Base-by-base conservation (phyloP, 495 filamentous ascomycete genomes). In the Neurospora intermedia region DNA sequence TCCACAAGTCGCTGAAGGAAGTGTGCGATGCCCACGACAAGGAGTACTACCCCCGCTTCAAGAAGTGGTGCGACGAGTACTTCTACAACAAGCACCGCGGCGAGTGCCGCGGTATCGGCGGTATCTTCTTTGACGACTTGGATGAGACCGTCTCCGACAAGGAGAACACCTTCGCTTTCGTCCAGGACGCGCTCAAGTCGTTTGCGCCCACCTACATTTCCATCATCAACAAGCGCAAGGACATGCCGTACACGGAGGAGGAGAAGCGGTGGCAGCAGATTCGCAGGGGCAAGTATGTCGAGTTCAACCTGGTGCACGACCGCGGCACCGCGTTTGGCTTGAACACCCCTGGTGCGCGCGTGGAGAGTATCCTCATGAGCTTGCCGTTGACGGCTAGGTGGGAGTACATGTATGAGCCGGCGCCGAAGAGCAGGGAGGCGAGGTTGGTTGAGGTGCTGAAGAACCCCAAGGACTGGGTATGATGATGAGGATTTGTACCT, bases 261-360 rank as follows among this genome's bases (percentile, higher is more conserved):
- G 92, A 98, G 83, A 98, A 97, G 84, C 87, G 92, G 73, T 99
- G 96, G 96, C 96, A 99, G 81, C 96, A 98, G 84, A 85, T 99
- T 74, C 88, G 96, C 40, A 87, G 96, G 69, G 96, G 96, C 43
- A 85, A 91, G 76, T 99, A 99, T 82, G 96, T 99, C 38, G 96
- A 99, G 81, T 99, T 99, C 82, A 99, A 99, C 83, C 87, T 99
- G 20, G 92, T 99, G 69, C 94, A 99, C 83, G 96, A 99, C 84
- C 89, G 96, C 39, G 96, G 96, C 15, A 99, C 96, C 7, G 91
- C 91, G 69, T 99, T 99, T 80, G 96, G 96, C 0, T 83, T 99
- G 72, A 94, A 94, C 75, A 97, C 96, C 0, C 96, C 96, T 4
- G 93, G 93, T 74, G 92, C 94, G 11, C 88, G 96, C 72, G 88